phyloP scores from a whole-genome alignment of 2,329 filamentous ascomycete species.

The Penicillium sp. region DNA sequence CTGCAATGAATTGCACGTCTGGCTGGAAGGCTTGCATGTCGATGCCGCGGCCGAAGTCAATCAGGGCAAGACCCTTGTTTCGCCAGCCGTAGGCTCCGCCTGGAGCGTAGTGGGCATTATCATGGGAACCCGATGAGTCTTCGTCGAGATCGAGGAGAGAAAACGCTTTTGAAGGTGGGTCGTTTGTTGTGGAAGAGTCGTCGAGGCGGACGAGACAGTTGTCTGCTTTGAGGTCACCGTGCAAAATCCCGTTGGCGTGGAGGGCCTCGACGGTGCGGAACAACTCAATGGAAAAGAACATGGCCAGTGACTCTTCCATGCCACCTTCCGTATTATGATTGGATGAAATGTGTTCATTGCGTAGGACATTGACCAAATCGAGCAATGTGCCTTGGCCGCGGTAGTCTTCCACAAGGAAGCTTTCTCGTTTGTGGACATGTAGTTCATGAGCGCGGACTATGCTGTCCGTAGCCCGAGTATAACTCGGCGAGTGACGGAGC shows the following conservation, averaged over 20 bases:
- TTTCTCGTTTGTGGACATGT: conserved; percentile 85
- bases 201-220: conserved; percentile 89
- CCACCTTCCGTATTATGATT: conserved; percentile 50
- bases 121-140: conserved; percentile 21
- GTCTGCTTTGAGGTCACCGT: conserved; percentile 92
- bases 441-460: conserved; percentile 81
- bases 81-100: conserved; percentile 74
- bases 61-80: conserved; percentile 72
- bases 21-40: conserved; percentile 80
- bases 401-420: conserved; percentile 81
- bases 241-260: conserved; percentile 71
- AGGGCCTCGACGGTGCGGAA: conserved; percentile 83
- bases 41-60: conserved; percentile 91
- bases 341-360: conserved; percentile 55
- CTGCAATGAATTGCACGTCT: conserved; percentile 81
- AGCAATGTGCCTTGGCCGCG: conserved; percentile 85
- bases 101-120: conserved; percentile 57
- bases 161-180: conserved; percentile 18
- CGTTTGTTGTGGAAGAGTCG: conserved; percentile 28
- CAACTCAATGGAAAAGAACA: conserved; percentile 93
- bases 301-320: conserved; percentile 85
- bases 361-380: conserved; percentile 86
- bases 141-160: conserved; percentile 29
- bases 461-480: conserved; percentile 64
- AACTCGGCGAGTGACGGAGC: conserved; percentile 54